Base-by-base conservation (phyloP, 768 basidiomycete species). In the Pleurotus pulmonarius region DNA sequence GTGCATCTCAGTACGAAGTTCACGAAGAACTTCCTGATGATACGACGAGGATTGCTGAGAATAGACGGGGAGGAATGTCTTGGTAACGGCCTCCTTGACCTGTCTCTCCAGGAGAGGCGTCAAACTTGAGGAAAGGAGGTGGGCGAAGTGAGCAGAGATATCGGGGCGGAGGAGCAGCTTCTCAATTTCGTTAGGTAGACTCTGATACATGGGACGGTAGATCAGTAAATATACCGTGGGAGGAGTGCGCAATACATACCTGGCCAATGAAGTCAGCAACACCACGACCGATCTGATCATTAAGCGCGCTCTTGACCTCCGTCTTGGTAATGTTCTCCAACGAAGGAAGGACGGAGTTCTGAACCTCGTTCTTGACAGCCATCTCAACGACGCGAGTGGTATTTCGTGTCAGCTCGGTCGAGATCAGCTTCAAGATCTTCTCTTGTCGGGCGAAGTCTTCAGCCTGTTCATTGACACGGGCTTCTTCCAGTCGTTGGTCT, bases 331-430 rank as follows among this genome's bases (percentile, higher is more conserved):
- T 90, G 54, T 74, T 85, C 68, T 92, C 90, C 34, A 94, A 75
- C 6, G 90, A 82, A 3, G 92, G 92, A 16, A 93, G 75, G 11
- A 94, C 89, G 0, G 90, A 91, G 63, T 79, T 87, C 67, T 90
- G 90, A 13, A 94, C 87, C 67, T 93, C 92, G 52, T 74, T 78
- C 74, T 92, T 92, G 65, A 94, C 88, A 12, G 91, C 92, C 79
- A 88, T 81, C 73, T 94, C 92, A 44, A 94, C 92, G 47, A 93
- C 89, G 11, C 90, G 82, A 8, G 90, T 91, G 9, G 92, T 94
- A 62, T 93, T 93, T 71, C 88, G 85, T 7, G 88, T 92, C 49
- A 94, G 77, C 69, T 92, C 90, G 1, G 83, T 89, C 20, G 91
- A 93, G 61, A 94, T 92, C 54, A 94, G 74, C 72, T 93, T 93